These are phyloP conservation scores for Artemisia annua DNA, from an alignment of 129 eudicot genomes.

Conservation along the genomic window DNA sequence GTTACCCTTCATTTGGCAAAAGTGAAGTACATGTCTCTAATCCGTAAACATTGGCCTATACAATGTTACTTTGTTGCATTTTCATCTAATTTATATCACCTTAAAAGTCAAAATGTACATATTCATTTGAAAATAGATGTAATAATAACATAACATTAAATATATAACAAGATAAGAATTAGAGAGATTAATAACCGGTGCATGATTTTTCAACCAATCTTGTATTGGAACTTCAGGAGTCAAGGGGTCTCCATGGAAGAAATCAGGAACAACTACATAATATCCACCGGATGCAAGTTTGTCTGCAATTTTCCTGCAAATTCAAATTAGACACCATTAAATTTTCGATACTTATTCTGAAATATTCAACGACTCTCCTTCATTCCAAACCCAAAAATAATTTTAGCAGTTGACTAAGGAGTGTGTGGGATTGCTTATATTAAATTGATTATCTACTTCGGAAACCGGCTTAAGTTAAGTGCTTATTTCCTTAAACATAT, in stretches of 20 bases:
- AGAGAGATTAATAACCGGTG: conserved; percentile 42
- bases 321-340: not conserved
- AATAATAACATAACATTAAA: not conserved
- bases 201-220: conserved; percentile 64
- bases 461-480: too few species aligned
- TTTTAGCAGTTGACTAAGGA: too few species aligned
- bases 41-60: too few species aligned
- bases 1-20: too few species aligned
- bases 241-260: conserved; percentile 56
- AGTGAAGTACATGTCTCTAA: too few species aligned
- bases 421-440: too few species aligned
- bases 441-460: too few species aligned
- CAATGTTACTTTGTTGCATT: too few species aligned
- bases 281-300: conserved; percentile 71
- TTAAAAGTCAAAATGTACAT: not conserved
- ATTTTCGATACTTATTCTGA: too few species aligned
- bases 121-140: not conserved
- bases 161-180: not conserved
- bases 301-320: conserved; percentile 67
- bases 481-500: too few species aligned
- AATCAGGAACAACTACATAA: conserved; percentile 71
- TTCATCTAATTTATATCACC: not conserved
- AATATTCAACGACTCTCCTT: not conserved
- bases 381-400: not conserved
- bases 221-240: conserved; percentile 33